Conservation (phyloP, 2,329 filamentous ascomycete genomes). For the Fusarium dimerum region DNA sequence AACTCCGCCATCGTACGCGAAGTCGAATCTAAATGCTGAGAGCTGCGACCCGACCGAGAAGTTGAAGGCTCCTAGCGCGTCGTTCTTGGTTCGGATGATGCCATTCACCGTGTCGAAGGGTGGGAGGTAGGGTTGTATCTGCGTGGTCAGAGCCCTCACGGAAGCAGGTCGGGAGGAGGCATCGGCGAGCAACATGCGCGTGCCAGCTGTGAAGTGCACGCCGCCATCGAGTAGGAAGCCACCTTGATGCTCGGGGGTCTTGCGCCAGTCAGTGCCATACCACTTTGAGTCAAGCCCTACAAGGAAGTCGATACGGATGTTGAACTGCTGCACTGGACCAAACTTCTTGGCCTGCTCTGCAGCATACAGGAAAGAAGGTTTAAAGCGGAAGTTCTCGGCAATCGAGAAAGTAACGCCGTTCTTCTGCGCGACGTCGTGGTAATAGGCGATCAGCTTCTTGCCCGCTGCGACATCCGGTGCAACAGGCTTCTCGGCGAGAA, state of each 20-base stretch:
- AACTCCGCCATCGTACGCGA: slow-evolving; percentile 59
- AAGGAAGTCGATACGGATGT: slow-evolving; percentile 37
- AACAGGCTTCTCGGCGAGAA: slow-evolving; percentile 70
- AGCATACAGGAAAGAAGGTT: slow-evolving; percentile 55
- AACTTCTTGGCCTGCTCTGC: slow-evolving; percentile 40
- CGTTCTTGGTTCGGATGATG: slow-evolving; percentile 53
- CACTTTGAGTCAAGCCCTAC: slow-evolving; percentile 45
- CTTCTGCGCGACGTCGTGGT: slow-evolving; percentile 28
- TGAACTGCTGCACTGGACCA: slow-evolving; percentile 48
- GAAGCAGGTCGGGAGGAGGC: slow-evolving; percentile 43
- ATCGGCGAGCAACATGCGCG: slow-evolving; percentile 57
- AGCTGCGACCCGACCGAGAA: slow-evolving; percentile 59
- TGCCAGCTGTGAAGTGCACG: slow-evolving; percentile 68
- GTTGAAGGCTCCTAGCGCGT: slow-evolving; percentile 57
- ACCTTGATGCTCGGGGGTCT: slow-evolving; percentile 69
- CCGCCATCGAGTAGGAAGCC: slow-evolving; percentile 77
- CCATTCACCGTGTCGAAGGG: slow-evolving; percentile 69
- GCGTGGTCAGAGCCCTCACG: slow-evolving; percentile 56
- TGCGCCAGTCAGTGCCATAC: slow-evolving; percentile 62
- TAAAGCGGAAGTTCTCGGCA: slow-evolving; percentile 74
- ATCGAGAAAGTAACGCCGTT: slow-evolving; percentile 52
- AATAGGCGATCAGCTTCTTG: slow-evolving; percentile 41
- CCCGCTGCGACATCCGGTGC: slow-evolving; percentile 56
- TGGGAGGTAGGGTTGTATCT: slow-evolving; percentile 57
- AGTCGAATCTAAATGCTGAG: slow-evolving; percentile 53